These are phyloP conservation scores for Didymella sp. DNA, from an alignment of 2,329 filamentous ascomycete species.

Conservation along the genomic window DNA sequence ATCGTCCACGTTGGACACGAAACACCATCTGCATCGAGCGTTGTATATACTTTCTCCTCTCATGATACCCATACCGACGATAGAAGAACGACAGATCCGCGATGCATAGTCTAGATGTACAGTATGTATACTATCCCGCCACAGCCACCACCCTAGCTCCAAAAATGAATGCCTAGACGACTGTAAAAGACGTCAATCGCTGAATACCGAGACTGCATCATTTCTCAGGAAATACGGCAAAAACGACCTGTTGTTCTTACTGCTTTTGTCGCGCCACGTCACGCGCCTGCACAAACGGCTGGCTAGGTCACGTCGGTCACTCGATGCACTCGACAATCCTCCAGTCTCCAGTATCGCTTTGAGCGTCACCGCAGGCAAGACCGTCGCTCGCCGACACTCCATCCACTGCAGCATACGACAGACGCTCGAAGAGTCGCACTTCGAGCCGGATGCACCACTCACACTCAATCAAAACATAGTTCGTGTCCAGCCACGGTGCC, in stretches of 20 bases:
- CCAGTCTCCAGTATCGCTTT: background rate
- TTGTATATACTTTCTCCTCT: slow-evolving; percentile 37
- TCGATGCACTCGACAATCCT: background rate
- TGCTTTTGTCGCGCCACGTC: background rate
- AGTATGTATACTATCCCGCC: slow-evolving; percentile 1
- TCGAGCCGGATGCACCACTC: background rate
- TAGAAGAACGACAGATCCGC: slow-evolving; percentile 9
- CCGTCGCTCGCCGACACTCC: background rate
- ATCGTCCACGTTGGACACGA: too few species aligned
- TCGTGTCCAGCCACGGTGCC: background rate
- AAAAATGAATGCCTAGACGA: background rate
- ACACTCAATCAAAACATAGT: background rate
- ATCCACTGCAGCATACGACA: background rate
- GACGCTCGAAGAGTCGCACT: background rate
- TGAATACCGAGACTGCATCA: background rate
- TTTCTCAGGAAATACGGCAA: background rate
- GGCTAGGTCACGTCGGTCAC: background rate
- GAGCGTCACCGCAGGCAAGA: background rate
- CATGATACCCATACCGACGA: slow-evolving; percentile 41
- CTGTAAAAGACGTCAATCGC: background rate
- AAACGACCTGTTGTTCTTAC: background rate
- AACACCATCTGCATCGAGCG: background rate
- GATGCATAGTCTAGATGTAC: slow-evolving; percentile 1
- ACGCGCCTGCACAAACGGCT: background rate
- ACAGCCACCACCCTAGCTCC: background rate